These are phyloP conservation scores for Escallonia rubra DNA, from an alignment of 129 eudicot species.

Conservation along the genomic window DNA sequence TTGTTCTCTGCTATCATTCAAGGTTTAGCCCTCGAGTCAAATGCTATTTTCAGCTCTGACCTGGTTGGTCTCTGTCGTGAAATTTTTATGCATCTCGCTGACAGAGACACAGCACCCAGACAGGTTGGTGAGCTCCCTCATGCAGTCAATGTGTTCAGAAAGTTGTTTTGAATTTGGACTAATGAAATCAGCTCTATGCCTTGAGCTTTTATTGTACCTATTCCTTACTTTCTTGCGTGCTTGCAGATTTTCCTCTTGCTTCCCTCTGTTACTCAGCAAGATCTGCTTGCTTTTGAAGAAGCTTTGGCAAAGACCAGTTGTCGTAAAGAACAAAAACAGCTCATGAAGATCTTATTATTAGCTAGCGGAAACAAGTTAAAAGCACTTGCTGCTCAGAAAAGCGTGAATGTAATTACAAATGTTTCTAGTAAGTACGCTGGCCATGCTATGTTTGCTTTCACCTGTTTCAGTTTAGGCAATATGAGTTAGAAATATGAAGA, in stretches of 20 bases:
- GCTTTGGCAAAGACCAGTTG: slow-evolving; percentile 76
- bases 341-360: slow-evolving; percentile 66
- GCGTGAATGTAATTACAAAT: slow-evolving; percentile 79
- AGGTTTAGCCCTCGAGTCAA: too few species aligned
- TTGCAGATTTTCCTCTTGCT: slow-evolving; percentile 78
- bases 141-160: not conserved
- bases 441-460: not conserved
- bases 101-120: slow-evolving; percentile 72
- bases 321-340: slow-evolving; percentile 93
- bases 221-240: not conserved
- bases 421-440: slow-evolving; percentile 51
- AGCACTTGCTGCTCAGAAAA: slow-evolving; percentile 80
- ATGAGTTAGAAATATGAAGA: too few species aligned
- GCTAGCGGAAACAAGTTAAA: slow-evolving; percentile 78
- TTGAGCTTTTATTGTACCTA: too few species aligned
- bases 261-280: slow-evolving; percentile 69
- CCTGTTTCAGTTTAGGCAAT: too few species aligned
- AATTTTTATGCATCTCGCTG: slow-evolving; percentile 31
- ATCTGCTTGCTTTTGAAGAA: slow-evolving; percentile 86
- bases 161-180: too few species aligned
- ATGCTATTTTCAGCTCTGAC: too few species aligned
- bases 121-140: slow-evolving; percentile 46
- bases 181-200: too few species aligned
- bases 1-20: too few species aligned
- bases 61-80: too few species aligned